These are phyloP conservation scores for Hortiboletus flavorubellus DNA, from an alignment of 768 basidiomycete species.

Conservation along the genomic window DNA sequence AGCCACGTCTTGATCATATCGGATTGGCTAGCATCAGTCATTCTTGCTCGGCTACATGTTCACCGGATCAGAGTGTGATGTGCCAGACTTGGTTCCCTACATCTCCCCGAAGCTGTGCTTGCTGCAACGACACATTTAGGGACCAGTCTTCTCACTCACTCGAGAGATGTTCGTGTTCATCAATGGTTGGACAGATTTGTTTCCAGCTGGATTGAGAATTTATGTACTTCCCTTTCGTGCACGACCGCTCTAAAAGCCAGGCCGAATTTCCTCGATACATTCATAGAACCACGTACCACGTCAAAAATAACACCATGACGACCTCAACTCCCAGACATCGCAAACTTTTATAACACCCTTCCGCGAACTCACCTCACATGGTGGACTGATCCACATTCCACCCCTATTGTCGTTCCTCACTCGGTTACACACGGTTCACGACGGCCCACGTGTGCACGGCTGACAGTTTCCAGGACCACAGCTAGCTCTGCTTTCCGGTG, in stretches of 20 bases:
- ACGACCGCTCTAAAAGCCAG: conserved; percentile 11
- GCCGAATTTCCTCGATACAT: not conserved
- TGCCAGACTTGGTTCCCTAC: not conserved
- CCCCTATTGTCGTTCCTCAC: not conserved
- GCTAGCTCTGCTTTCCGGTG: not conserved
- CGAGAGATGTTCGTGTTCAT: not conserved
- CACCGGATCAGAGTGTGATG: not conserved
- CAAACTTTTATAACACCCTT: not conserved
- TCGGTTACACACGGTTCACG: not conserved
- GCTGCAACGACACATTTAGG: not conserved
- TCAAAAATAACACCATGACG: not conserved
- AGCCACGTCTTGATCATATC: not conserved
- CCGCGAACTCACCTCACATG: not conserved
- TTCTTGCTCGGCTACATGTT: not conserved
- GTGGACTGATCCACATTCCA: not conserved
- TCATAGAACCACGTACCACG: not conserved
- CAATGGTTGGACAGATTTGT: not conserved
- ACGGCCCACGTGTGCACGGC: not conserved
- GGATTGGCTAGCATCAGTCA: not conserved
- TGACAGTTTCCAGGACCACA: conserved; percentile 5
- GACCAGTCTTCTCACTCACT: not conserved
- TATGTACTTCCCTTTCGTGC: conserved; percentile 8
- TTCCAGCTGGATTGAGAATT: not conserved
- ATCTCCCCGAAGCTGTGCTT: not conserved
- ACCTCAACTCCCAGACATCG: conserved; percentile 1